Percentiles rank a stretch among this genome's conserved stretches.
These are phyloP conservation scores for Penicillium sp. DNA, from an alignment of 2,329 filamentous ascomycete species.

Conservation along the genomic window DNA sequence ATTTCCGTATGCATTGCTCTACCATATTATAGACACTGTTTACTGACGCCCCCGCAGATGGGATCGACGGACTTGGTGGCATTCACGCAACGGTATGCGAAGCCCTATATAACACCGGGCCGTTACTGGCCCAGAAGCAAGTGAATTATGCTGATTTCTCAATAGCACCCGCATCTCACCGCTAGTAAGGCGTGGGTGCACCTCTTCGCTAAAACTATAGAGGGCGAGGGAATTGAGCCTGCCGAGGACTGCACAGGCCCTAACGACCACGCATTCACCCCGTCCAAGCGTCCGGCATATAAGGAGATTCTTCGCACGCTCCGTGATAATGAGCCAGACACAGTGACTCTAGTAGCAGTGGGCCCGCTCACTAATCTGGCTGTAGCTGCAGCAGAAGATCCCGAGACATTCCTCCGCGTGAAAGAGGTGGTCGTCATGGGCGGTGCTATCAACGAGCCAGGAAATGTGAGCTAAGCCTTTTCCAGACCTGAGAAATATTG, in stretches of 20 bases:
- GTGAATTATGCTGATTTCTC: background rate
- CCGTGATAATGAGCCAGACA: slow-evolving; percentile 68
- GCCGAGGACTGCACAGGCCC: slow-evolving; percentile 27
- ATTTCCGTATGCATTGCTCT: slow-evolving; percentile 61
- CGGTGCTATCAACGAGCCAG: slow-evolving; percentile 66
- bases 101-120: background rate
- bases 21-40: background rate
- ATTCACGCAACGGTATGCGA: slow-evolving; percentile 50
- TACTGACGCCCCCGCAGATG: slow-evolving; percentile 46
- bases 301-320: slow-evolving; percentile 84
- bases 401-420: slow-evolving; percentile 75
- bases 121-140: background rate
- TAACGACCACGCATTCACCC: slow-evolving; percentile 55
- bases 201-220: slow-evolving; percentile 50
- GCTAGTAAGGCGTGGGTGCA: slow-evolving; percentile 66
- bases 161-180: slow-evolving; percentile 61
- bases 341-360: slow-evolving; percentile 79
- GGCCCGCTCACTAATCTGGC: slow-evolving; percentile 92
- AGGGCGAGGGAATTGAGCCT: slow-evolving; percentile 42
- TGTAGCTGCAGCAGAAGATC: slow-evolving; percentile 75
- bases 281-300: slow-evolving; percentile 65
- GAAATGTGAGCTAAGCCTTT: slow-evolving; percentile 53
- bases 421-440: slow-evolving; percentile 96
- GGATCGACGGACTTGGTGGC: slow-evolving; percentile 65
- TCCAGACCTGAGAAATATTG: background rate